phyloP scores from a whole-genome alignment of 805 yeast species.

The Candida sonorensis region DNA sequence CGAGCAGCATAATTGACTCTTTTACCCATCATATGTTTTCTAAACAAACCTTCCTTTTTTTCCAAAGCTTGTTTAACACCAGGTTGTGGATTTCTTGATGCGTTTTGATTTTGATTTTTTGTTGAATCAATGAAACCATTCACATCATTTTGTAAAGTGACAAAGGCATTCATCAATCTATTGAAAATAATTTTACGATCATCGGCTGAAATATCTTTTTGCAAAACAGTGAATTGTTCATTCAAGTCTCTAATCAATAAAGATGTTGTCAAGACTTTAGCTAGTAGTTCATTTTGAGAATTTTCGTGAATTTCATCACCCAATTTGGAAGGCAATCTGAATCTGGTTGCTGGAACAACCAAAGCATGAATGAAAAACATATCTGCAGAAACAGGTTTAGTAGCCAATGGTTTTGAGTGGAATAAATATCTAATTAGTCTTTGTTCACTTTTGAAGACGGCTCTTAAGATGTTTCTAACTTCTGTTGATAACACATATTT shows the following conservation, averaged over 20 bases:
- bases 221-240: slow-evolving; percentile 66
- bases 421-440: slow-evolving; percentile 62
- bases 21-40: slow-evolving; percentile 99
- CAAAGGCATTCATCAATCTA: slow-evolving; percentile 92
- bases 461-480: slow-evolving; percentile 68
- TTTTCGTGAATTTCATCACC: slow-evolving; percentile 97
- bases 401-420: slow-evolving; percentile 65
- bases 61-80: slow-evolving; percentile 97
- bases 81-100: slow-evolving; percentile 72
- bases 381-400: slow-evolving; percentile 54
- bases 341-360: slow-evolving; percentile 94
- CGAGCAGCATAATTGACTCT: slow-evolving; percentile 99
- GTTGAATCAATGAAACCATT: slow-evolving; percentile 90
- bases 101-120: slow-evolving; percentile 69
- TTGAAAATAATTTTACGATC: slow-evolving; percentile 75
- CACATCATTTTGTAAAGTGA: slow-evolving; percentile 89
- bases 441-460: slow-evolving; percentile 72
- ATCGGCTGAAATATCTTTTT: slow-evolving; percentile 55
- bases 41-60: slow-evolving; percentile 95
- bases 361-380: slow-evolving; percentile 84
- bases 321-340: slow-evolving; percentile 91
- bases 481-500: slow-evolving; percentile 86
- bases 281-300: slow-evolving; percentile 81
- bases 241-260: slow-evolving; percentile 81
- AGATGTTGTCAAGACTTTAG: slow-evolving; percentile 74